Evolutionary conservation across 495 filamentous ascomycete genomes (phyloP).

Genomic region (Neohortaea acidophila): DNA sequence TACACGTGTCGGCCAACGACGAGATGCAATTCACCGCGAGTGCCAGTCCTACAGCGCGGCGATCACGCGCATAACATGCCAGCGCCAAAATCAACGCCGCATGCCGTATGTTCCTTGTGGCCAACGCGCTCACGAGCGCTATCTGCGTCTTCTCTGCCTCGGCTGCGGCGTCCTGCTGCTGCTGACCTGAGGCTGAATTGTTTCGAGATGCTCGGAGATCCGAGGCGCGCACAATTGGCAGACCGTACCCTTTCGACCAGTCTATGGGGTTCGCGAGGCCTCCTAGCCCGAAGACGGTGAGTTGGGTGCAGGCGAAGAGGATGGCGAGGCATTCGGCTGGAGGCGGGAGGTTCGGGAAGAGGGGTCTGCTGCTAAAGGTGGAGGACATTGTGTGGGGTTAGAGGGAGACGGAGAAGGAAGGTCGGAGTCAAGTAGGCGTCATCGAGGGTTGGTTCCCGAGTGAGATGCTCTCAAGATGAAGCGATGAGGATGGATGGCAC

Average conservation of each 20-base stretch:
- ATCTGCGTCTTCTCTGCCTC: too few relatives aligned
- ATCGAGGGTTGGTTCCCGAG: too few relatives aligned
- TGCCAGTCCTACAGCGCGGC: background rate
- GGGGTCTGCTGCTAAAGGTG: too few relatives aligned
- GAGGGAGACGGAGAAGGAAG: too few relatives aligned
- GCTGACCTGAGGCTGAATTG: too few relatives aligned
- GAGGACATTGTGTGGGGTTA: too few relatives aligned
- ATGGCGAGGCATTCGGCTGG: constrained; percentile 16
- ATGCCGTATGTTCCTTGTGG: background rate
- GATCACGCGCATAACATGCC: background rate
- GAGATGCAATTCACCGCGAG: background rate
- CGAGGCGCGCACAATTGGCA: constrained; percentile 4
- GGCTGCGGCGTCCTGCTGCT: too few relatives aligned
- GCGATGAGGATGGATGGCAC: too few relatives aligned
- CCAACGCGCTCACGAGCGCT: background rate
- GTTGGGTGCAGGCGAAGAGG: constrained; percentile 13
- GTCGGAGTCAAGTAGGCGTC: too few relatives aligned
- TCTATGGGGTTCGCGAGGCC: constrained; percentile 11
- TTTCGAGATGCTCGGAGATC: too few relatives aligned
- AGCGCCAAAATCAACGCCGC: background rate
- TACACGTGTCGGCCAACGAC: background rate
- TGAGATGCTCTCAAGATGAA: too few relatives aligned
- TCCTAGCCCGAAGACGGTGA: constrained; percentile 14
- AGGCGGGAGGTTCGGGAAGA: constrained; percentile 6
- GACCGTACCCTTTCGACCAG: constrained; percentile 9